These are phyloP conservation scores for Russula dissimulans DNA, from an alignment of 768 basidiomycete genomes.

Conservation along the genomic window DNA sequence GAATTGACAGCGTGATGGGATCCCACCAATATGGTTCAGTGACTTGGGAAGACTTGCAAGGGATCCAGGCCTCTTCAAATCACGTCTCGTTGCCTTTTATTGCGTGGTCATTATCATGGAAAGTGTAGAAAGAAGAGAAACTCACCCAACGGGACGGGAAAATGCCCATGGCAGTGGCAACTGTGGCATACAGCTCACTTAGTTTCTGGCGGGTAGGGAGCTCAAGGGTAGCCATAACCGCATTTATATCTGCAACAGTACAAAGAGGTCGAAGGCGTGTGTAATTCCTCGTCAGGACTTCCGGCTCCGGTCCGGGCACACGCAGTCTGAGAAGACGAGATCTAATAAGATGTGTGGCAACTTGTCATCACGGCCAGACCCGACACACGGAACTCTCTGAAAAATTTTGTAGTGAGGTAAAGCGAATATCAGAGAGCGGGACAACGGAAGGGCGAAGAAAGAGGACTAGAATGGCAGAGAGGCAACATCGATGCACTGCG, in stretches of 20 bases:
- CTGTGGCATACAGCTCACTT: slow-evolving; percentile 17
- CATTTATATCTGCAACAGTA: slow-evolving; percentile 22
- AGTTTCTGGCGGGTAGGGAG: slow-evolving; percentile 21
- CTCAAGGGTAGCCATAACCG: slow-evolving; percentile 37
- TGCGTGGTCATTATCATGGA: not conserved
- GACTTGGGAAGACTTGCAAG: slow-evolving; percentile 21
- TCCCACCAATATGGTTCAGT: slow-evolving; percentile 38
- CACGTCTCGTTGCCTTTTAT: slow-evolving; percentile 24
- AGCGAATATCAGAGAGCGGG: too few relatives aligned
- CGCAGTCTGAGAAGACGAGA: too few relatives aligned
- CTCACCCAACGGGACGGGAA: slow-evolving; percentile 33
- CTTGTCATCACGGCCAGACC: not conserved
- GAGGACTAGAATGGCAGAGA: too few relatives aligned
- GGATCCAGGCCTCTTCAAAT: slow-evolving; percentile 27
- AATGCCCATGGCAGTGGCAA: slow-evolving; percentile 19
- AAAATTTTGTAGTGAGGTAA: not conserved
- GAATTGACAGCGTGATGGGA: slow-evolving; percentile 18
- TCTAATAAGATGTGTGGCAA: too few relatives aligned
- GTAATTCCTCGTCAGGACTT: slow-evolving; percentile 25
- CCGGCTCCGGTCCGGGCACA: slow-evolving; percentile 21
- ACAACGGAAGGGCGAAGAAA: too few relatives aligned
- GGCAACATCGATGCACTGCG: too few relatives aligned
- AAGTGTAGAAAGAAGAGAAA: not conserved
- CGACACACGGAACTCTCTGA: slow-evolving; percentile 23
- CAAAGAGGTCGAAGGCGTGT: slow-evolving; percentile 25